A percentile compares a stretch with the other conserved stretches of the same genome.
Evolutionary conservation across 2,329 filamentous ascomycete species (phyloP).

Genomic region (Elsinoe batatas): DNA sequence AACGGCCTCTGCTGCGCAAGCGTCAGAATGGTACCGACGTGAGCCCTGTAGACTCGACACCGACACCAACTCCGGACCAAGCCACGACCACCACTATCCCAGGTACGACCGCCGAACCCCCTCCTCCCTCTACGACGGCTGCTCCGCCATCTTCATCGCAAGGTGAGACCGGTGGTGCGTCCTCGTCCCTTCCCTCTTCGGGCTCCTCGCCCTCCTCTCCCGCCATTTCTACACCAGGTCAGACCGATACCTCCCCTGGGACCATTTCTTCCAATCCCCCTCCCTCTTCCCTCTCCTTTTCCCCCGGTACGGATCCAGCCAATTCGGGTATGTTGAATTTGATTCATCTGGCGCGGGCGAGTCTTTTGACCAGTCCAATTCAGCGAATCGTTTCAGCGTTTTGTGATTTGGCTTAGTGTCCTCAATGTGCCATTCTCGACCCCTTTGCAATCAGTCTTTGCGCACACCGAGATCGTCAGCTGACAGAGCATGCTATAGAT

Average conservation of each 20-base stretch:
- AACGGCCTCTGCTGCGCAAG: slow-evolving; percentile 10
- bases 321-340: slow-evolving; percentile 13
- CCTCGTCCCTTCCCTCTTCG: slow-evolving; percentile 15
- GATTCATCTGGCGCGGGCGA: slow-evolving; percentile 14
- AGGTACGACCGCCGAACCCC: slow-evolving; percentile 17
- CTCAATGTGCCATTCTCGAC: not conserved
- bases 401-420: slow-evolving; percentile 1
- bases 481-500: not conserved
- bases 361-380: slow-evolving; percentile 12
- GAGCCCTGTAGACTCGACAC: not conserved
- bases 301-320: slow-evolving; percentile 13
- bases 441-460: not conserved
- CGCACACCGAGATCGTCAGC: not conserved
- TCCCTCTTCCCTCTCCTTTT: slow-evolving; percentile 11
- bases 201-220: slow-evolving; percentile 16
- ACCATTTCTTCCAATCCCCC: slow-evolving; percentile 13
- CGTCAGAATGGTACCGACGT: slow-evolving; percentile 12
- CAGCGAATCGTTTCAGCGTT: slow-evolving; percentile 12
- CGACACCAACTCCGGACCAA: slow-evolving; percentile 1
- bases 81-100: slow-evolving; percentile 3
- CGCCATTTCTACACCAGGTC: slow-evolving; percentile 10
- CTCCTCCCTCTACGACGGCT: slow-evolving; percentile 20
- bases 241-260: slow-evolving; percentile 15
- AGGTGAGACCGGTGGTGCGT: slow-evolving; percentile 17
- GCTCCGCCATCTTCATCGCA: slow-evolving; percentile 14